Conservation (phyloP, 768 basidiomycete species). For the Kwoniella sp. region DNA sequence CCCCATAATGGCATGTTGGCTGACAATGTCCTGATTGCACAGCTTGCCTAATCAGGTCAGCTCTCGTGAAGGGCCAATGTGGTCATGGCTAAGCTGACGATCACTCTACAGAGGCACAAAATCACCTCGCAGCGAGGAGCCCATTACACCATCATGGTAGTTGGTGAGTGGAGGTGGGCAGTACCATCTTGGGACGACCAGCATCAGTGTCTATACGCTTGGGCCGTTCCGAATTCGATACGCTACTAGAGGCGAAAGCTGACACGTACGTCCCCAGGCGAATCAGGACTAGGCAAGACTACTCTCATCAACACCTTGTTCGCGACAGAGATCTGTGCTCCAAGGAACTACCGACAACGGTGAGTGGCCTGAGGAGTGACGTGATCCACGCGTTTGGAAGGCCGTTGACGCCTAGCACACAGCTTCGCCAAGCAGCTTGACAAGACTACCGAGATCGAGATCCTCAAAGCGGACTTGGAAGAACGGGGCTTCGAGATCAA, state of each 20-base stretch:
- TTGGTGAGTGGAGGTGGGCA: constrained; percentile 60
- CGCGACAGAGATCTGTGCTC: constrained; percentile 86
- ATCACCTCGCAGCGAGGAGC: constrained; percentile 96
- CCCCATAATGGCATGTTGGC: not conserved
- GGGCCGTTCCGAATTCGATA: too few species aligned
- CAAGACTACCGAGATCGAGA: constrained; percentile 97
- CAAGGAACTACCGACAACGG: constrained; percentile 72
- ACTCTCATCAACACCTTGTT: constrained; percentile 98
- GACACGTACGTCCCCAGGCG: constrained; percentile 57
- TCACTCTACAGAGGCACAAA: constrained; percentile 84
- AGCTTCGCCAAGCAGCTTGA: constrained; percentile 79
- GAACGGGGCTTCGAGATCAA: constrained; percentile 98
- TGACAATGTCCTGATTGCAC: constrained; percentile 3
- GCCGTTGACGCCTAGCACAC: not conserved
- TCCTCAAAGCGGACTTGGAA: constrained; percentile 98
- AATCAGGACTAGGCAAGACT: constrained; percentile 95
- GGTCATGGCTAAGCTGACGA: too few species aligned
- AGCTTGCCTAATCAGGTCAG: constrained; percentile 96
- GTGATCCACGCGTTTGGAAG: too few species aligned
- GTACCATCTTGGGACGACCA: too few species aligned
- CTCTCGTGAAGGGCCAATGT: too few species aligned
- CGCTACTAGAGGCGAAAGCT: not conserved
- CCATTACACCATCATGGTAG: constrained; percentile 99
- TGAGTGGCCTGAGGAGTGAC: constrained; percentile 18
- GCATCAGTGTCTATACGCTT: too few species aligned